A percentile compares a stretch with the other conserved stretches of the same genome.
Evolutionary conservation across 352 stramenopile species (phyloP).

Genomic region (Phytopythium chamaehyphon): DNA sequence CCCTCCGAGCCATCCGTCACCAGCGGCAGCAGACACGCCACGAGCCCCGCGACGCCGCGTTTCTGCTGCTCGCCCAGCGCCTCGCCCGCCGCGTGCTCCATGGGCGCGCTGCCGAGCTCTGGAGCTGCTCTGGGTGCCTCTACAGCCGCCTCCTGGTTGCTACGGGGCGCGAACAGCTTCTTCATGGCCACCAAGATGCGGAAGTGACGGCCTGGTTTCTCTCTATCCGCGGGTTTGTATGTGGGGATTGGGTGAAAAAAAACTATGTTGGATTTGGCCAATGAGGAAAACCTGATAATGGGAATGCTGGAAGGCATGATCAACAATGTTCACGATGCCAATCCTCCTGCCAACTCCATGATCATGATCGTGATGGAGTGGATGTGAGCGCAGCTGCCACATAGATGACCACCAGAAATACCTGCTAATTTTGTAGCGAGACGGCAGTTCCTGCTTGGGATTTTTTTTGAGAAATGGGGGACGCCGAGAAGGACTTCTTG

Average conservation of each 20-base stretch:
- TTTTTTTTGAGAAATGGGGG: neutral
- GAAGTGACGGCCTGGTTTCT: neutral
- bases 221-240: neutral
- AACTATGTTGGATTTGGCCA: too few species aligned
- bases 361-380: too few species aligned
- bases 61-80: slow-evolving; percentile 52
- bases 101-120: neutral
- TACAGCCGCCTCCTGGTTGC: slow-evolving; percentile 6
- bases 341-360: neutral
- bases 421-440: too few species aligned
- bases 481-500: slow-evolving; percentile 61
- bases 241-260: too few species aligned
- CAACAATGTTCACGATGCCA: too few species aligned
- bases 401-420: too few species aligned
- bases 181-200: slow-evolving; percentile 16
- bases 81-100: slow-evolving; percentile 14
- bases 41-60: slow-evolving; percentile 60
- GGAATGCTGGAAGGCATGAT: too few species aligned
- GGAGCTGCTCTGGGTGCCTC: neutral
- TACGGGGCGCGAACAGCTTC: slow-evolving; percentile 18
- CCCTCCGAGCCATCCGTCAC: slow-evolving; percentile 63
- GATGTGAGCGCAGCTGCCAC: too few species aligned
- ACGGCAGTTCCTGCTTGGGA: too few species aligned
- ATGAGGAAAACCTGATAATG: too few species aligned
- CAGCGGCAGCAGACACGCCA: slow-evolving; percentile 55